phyloP scores from a whole-genome alignment of 1,284 basidiomycete genomes.

The Uromyces viciae-fabae region DNA sequence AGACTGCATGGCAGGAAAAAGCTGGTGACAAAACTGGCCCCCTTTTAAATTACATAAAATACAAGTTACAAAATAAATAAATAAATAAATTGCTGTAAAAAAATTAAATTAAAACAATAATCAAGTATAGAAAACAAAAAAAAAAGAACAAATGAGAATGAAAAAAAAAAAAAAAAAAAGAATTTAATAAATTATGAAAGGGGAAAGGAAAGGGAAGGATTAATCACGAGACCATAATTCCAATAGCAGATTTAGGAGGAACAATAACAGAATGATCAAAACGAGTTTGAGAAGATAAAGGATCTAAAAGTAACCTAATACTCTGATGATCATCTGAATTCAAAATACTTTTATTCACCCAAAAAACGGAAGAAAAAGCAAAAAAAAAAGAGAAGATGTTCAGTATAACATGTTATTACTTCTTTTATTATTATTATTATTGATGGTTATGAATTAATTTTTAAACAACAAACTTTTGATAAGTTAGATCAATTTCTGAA shows the following conservation, averaged over 20 bases:
- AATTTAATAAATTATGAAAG: neutral
- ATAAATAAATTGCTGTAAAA: too few relatives aligned
- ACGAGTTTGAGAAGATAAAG: neutral
- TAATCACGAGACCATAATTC: neutral
- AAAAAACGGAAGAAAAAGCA: neutral
- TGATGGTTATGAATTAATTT: neutral
- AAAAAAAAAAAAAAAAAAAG: neutral
- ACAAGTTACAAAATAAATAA: too few relatives aligned
- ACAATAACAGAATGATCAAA: neutral
- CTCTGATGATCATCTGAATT: neutral
- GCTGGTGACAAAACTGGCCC: too few relatives aligned
- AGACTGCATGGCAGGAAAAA: too few relatives aligned
- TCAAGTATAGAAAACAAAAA: too few relatives aligned
- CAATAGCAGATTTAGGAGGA: slow-evolving; percentile 7
- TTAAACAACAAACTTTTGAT: too few relatives aligned
- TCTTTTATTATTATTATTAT: neutral
- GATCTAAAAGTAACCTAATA: neutral
- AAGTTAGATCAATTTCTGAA: neutral
- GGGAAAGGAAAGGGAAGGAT: neutral
- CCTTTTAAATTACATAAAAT: too few relatives aligned
- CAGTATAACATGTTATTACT: neutral
- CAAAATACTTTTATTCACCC: neutral
- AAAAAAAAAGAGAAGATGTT: neutral
- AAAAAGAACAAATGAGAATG: too few relatives aligned
- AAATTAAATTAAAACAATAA: too few relatives aligned